Percentiles rank a stretch among this genome's conserved stretches.
Evolutionary conservation across 2,329 filamentous ascomycete genomes (phyloP).

Genomic region (Didymella glomerata): DNA sequence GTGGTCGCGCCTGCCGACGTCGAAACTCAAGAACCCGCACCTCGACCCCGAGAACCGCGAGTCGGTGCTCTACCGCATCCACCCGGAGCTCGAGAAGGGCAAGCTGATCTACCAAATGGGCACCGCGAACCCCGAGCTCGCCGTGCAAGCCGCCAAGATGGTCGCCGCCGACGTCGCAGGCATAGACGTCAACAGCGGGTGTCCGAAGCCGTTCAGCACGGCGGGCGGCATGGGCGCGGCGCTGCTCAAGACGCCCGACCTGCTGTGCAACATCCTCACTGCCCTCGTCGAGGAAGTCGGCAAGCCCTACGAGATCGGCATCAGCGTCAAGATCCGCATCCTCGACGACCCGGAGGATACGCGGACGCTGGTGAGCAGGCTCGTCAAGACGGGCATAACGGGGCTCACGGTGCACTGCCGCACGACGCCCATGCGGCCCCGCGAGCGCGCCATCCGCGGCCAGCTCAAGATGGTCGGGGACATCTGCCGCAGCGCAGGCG

Average conservation of each 20-base stretch:
- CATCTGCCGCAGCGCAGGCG: slow-evolving; percentile 82
- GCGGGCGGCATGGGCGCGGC: slow-evolving; percentile 95
- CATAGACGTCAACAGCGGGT: slow-evolving; percentile 98
- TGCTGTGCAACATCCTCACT: slow-evolving; percentile 81
- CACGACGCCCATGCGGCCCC: slow-evolving; percentile 92
- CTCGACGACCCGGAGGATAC: slow-evolving; percentile 80
- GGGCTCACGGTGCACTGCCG: slow-evolving; percentile 94
- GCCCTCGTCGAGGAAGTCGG: slow-evolving; percentile 82
- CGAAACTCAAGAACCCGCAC: slow-evolving; percentile 69
- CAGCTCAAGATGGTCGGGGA: slow-evolving; percentile 85
- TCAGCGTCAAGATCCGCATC: slow-evolving; percentile 95
- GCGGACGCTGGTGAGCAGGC: slow-evolving; percentile 75
- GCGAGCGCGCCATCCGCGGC: slow-evolving; percentile 84
- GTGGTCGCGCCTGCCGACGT: slow-evolving; percentile 79
- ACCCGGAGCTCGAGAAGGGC: slow-evolving; percentile 77
- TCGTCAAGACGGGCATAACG: slow-evolving; percentile 88
- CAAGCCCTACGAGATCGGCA: slow-evolving; percentile 82
- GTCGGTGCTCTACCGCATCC: slow-evolving; percentile 83
- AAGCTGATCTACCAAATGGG: slow-evolving; percentile 91
- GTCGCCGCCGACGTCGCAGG: slow-evolving; percentile 89
- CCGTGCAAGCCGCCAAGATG: slow-evolving; percentile 83
- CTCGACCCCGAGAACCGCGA: slow-evolving; percentile 61
- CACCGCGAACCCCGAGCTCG: slow-evolving; percentile 81
- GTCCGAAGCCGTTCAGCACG: slow-evolving; percentile 95
- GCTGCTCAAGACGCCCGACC: slow-evolving; percentile 83